Percentiles rank a stretch among this genome's conserved stretches.
Conservation (phyloP, 371 early-diverging fungal genomes). For the Lichtheimia ornata region DNA sequence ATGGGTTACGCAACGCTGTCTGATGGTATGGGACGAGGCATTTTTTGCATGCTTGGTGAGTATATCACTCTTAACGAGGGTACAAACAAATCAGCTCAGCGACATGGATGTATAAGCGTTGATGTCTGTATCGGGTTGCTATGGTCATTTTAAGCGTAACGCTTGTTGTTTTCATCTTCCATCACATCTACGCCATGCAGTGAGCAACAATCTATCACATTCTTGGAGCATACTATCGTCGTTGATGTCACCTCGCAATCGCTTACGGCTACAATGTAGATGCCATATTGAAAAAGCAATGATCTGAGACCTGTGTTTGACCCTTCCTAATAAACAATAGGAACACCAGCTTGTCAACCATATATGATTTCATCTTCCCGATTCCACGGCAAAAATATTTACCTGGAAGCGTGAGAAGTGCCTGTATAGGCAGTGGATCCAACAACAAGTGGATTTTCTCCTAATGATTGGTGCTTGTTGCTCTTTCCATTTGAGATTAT, state of each 20-base stretch:
- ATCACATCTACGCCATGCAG: slow-evolving; percentile 38
- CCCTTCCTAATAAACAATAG: slow-evolving; percentile 41
- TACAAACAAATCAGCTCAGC: slow-evolving; percentile 56
- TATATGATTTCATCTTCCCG: neutral
- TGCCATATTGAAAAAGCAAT: slow-evolving; percentile 53
- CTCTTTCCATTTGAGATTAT: too few species aligned
- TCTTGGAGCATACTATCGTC: neutral
- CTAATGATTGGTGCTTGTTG: too few species aligned
- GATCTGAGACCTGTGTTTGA: slow-evolving; percentile 65
- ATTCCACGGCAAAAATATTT: slow-evolving; percentile 5
- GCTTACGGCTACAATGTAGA: slow-evolving; percentile 53
- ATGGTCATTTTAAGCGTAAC: slow-evolving; percentile 15
- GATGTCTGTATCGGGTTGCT: slow-evolving; percentile 26
- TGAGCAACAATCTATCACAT: slow-evolving; percentile 50
- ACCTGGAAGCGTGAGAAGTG: slow-evolving; percentile 67
- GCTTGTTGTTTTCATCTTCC: slow-evolving; percentile 26
- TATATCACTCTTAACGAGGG: slow-evolving; percentile 53
- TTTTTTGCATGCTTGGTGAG: slow-evolving; percentile 51
- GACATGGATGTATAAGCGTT: slow-evolving; percentile 52
- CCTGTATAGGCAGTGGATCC: slow-evolving; percentile 17
- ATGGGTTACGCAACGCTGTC: slow-evolving; percentile 25
- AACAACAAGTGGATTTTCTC: too few species aligned
- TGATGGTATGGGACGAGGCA: slow-evolving; percentile 26
- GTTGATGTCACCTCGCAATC: neutral
- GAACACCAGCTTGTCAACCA: neutral